Evolutionary conservation across 345 rosid genomes (phyloP), one percentile per base, ranked within the genome.

Genomic region (Mercurialis annua): DNA sequence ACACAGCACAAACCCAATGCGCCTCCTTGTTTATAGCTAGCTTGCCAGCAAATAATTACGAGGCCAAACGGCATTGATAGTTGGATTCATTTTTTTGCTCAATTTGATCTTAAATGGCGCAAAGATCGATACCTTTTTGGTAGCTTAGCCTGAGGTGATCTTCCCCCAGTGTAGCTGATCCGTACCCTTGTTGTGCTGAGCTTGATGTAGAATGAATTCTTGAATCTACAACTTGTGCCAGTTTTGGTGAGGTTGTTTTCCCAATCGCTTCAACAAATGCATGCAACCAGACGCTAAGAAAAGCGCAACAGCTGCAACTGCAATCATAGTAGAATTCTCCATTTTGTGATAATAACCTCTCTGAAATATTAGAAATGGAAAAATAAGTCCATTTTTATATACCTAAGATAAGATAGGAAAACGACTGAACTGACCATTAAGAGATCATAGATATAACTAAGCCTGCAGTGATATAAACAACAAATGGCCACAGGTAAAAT

Each of bases 161-260:
- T 66, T 66, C 42, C 64, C 67, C 76, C 43, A 29, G 50, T 56
- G 43, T 56, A 60, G 57, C 24, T 17, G 11, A 54, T 65, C 57
- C 12, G 4, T n/a, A n/a, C n/a, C n/a, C n/a, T n/a, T n/a, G n/a
- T n/a, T n/a, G 4, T 44, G 23, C 31, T 26, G 49, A 52, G 54
- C 54, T 42, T 42, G 23, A 27, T 23, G 53, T n/a, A 1, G 5
- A 26, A 24, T 27, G 34, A 48, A 20, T 33, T 24, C 6, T 6
- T 42, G 17, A 23, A 8, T 56, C 89, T 83, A 94, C 64, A 78
- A 71, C 62, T 89, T 89, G 71, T 83, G 97, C 88, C 90, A 84
- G 79, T 86, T 85, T 66, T 83, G 91, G 73, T 86, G 87, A 6
- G 90, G 99, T 75, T 89, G 96, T 85, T 94, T 94, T 59, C 99